Percentiles rank a stretch among this genome's conserved stretches.
Evolutionary conservation across 345 rosid species (phyloP).

Genomic region (Turnera subulata): DNA sequence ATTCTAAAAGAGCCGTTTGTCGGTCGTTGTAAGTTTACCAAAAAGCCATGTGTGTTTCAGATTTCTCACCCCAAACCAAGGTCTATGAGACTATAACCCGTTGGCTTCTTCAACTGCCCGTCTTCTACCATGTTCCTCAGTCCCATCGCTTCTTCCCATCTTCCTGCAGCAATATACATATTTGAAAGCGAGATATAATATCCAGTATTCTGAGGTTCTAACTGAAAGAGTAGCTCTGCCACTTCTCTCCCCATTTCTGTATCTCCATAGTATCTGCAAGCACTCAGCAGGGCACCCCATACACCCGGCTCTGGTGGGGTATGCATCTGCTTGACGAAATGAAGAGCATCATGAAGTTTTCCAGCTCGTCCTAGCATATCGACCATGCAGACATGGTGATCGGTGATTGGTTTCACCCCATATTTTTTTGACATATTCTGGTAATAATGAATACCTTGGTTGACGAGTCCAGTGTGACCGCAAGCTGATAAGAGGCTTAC

Average conservation of each 20-base stretch:
- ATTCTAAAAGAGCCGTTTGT: too few relatives aligned
- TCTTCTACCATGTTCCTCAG: conserved; percentile 30
- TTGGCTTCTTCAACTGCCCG: conserved; percentile 35
- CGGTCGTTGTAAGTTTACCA: too few relatives aligned
- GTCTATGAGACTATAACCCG: conserved; percentile 42
- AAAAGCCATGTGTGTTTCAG: too few relatives aligned
- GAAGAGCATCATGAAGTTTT: conserved; percentile 45
- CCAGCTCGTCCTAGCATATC: conserved; percentile 61
- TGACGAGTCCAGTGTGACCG: conserved; percentile 46
- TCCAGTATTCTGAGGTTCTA: conserved; percentile 54
- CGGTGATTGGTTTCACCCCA: conserved; percentile 38
- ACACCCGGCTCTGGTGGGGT: conserved; percentile 38
- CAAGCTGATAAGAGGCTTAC: conserved; percentile 51
- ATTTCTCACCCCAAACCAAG: too few relatives aligned
- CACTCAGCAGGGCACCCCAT: conserved; percentile 57
- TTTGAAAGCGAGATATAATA: conserved; percentile 44
- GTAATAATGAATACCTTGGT: conserved; percentile 42
- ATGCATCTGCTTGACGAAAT: conserved; percentile 33
- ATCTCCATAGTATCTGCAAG: conserved; percentile 45
- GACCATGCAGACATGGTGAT: conserved; percentile 45
- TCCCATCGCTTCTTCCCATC: conserved; percentile 50
- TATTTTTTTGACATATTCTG: conserved; percentile 35
- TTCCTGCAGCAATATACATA: conserved; percentile 38
- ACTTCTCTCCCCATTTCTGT: conserved; percentile 41
- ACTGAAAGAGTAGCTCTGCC: conserved; percentile 44